Evolutionary conservation across 1,284 basidiomycete genomes (phyloP).

Genomic region (Coniferiporia sulphurascens): DNA sequence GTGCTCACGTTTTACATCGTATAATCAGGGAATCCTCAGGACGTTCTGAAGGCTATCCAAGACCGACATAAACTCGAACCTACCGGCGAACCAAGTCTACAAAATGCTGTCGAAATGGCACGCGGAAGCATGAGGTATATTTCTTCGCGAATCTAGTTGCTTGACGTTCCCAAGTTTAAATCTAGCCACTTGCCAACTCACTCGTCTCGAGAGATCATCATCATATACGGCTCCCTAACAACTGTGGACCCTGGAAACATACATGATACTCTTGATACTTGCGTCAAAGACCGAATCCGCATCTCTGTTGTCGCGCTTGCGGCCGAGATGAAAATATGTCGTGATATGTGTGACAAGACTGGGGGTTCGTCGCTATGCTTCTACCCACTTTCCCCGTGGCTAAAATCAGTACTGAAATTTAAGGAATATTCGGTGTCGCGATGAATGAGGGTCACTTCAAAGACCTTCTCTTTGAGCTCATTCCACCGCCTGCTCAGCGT

Average conservation of each 20-base stretch:
- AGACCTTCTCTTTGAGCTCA: constrained; percentile 92
- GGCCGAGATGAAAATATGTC: constrained; percentile 97
- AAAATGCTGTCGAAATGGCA: constrained; percentile 97
- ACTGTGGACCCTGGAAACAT: constrained; percentile 97
- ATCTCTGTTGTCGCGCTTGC: constrained; percentile 90
- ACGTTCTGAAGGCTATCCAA: constrained; percentile 80
- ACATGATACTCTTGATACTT: constrained; percentile 83
- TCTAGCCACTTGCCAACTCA: constrained; percentile 88
- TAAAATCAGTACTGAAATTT: neutral
- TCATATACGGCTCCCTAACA: constrained; percentile 92
- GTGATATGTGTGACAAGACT: constrained; percentile 84
- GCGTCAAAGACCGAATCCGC: constrained; percentile 79
- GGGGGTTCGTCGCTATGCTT: constrained; percentile 55
- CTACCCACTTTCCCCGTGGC: constrained; percentile 14
- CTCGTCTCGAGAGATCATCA: constrained; percentile 90
- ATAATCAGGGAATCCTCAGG: constrained; percentile 83
- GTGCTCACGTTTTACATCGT: constrained; percentile 1
- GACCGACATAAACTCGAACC: constrained; percentile 90
- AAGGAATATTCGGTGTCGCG: constrained; percentile 90
- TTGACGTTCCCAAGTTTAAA: neutral
- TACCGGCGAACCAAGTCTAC: constrained; percentile 88
- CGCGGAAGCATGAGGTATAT: constrained; percentile 81
- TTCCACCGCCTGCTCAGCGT: constrained; percentile 88
- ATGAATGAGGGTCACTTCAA: constrained; percentile 97
- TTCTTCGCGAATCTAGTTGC: neutral